Base-by-base conservation (phyloP, 306 rosid species). In the Prunus mume region DNA sequence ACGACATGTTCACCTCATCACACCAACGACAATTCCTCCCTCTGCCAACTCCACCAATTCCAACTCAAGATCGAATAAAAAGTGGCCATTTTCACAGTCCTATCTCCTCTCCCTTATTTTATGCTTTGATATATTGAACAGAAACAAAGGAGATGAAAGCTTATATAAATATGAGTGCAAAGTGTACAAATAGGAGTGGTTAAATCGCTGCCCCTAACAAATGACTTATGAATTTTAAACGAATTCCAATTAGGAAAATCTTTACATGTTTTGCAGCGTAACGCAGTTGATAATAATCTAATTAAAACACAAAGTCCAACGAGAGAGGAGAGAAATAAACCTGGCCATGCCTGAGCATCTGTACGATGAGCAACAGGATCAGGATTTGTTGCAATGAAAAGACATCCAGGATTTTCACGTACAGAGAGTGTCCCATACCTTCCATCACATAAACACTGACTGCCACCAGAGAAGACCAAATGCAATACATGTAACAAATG, bases 331-430 rank as follows among this genome's bases (percentile, higher is more conserved):
- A 73, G 79, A 83, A 79, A 79, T 65, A 52, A 79, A 95, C 99
- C 97, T 76, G 99, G 97, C 97, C 99, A 95, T 90, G 90, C 99
- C 83, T 95, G 97, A 78, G 97, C 97, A 82, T 95, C 99, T 38
- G 97, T 95, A 71, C 92, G 93, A 88, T 92, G 97, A 78, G 99
- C 88, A 71, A 95, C 99, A 74, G 99, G 97, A 84, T 95, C 99
- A 57, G 91, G 88, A 80, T 95, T 95, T 43, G 99, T 95, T 71
- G 97, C 99, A 79, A 95, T 87, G 91, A 95, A 95, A 73, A 95
- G 93, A 78, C 98, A 92, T 65, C 97, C 97, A n/a, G 98, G 98
- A 84, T 95, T 95, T 89, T 92, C 99, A 32, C 97, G 93, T 68
- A 92, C 87, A 77, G 97, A 95, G 63, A 95, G 97, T 76, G 97